A percentile compares a stretch with the other conserved stretches of the same genome.
Evolutionary conservation across 164 flowering plant species (phyloP).

Genomic region (Vitis labrusca): DNA sequence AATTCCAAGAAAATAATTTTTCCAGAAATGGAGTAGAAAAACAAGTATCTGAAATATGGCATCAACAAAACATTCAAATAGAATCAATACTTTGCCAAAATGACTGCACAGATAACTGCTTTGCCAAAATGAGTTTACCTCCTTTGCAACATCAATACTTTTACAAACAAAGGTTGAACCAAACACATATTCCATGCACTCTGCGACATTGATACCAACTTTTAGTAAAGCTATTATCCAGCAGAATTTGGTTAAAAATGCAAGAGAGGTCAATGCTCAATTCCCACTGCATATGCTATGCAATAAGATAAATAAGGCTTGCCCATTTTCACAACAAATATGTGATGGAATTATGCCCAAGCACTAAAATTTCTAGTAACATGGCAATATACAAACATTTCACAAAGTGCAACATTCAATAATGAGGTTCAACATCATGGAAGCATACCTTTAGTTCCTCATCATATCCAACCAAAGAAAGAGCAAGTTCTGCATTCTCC

Average conservation of each 20-base stretch:
- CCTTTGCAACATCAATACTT: conserved; percentile 77
- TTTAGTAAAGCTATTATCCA: no score
- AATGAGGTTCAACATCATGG: neutral
- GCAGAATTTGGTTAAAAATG: no score
- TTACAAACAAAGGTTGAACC: conserved; percentile 97
- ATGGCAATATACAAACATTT: neutral
- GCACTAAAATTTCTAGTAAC: no score
- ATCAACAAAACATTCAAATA: neutral
- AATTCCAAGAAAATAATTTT: no score
- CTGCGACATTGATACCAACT: conserved; percentile 37
- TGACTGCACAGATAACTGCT: neutral
- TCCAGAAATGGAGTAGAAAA: neutral
- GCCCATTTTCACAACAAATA: no score
- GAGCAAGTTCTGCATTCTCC: conserved; percentile 87
- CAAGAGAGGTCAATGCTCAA: no score
- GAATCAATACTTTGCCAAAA: neutral
- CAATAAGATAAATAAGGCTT: no score
- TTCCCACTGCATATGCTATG: no score
- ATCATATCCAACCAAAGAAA: conserved; percentile 87
- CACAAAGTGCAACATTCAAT: neutral
- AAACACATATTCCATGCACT: conserved; percentile 89
- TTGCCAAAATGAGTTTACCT: conserved; percentile 43
- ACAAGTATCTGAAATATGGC: conserved; percentile 1
- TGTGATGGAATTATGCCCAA: no score
- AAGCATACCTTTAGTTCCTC: conserved; percentile 73